Evolutionary conservation across 768 basidiomycete species (phyloP).

Genomic region (Brasilioporus rufonigricans): DNA sequence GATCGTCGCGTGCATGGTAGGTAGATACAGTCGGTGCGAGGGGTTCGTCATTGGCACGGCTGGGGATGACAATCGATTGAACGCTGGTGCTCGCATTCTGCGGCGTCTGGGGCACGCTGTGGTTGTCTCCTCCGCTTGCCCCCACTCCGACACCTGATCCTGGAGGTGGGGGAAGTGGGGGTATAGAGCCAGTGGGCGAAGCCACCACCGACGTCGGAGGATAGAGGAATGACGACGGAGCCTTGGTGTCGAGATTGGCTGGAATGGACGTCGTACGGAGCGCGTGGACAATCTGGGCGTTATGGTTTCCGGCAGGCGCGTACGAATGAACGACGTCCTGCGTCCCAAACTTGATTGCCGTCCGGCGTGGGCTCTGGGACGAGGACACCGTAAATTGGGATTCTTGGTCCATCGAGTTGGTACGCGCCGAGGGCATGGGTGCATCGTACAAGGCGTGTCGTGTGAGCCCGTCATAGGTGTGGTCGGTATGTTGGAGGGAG

Average conservation of each 20-base stretch:
- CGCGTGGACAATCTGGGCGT: slow-evolving; percentile 41
- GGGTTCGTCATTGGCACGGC: slow-evolving; percentile 30
- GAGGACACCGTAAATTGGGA: slow-evolving; percentile 30
- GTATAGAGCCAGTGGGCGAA: slow-evolving; percentile 5
- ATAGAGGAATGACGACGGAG: slow-evolving; percentile 23
- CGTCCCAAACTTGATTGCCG: slow-evolving; percentile 75
- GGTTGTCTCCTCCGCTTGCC: slow-evolving; percentile 1
- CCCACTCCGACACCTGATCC: background rate
- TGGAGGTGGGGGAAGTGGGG: slow-evolving; percentile 14
- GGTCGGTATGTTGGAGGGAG: slow-evolving; percentile 29
- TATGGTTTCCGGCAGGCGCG: slow-evolving; percentile 51
- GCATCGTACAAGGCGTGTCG: slow-evolving; percentile 89
- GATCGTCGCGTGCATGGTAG: background rate
- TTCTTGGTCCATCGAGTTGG: slow-evolving; percentile 39
- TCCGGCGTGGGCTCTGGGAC: slow-evolving; percentile 35
- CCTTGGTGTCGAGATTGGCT: slow-evolving; percentile 13
- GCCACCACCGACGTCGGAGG: slow-evolving; percentile 15
- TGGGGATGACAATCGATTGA: slow-evolving; percentile 26
- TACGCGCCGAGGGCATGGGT: slow-evolving; percentile 56
- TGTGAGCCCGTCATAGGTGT: slow-evolving; percentile 51
- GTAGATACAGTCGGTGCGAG: slow-evolving; percentile 24
- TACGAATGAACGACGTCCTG: slow-evolving; percentile 78
- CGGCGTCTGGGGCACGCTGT: slow-evolving; percentile 6
- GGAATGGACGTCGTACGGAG: slow-evolving; percentile 20
- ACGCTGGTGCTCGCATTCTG: slow-evolving; percentile 31